Conservation (phyloP, 768 basidiomycete genomes). For the Tricholoma furcatifolium region DNA sequence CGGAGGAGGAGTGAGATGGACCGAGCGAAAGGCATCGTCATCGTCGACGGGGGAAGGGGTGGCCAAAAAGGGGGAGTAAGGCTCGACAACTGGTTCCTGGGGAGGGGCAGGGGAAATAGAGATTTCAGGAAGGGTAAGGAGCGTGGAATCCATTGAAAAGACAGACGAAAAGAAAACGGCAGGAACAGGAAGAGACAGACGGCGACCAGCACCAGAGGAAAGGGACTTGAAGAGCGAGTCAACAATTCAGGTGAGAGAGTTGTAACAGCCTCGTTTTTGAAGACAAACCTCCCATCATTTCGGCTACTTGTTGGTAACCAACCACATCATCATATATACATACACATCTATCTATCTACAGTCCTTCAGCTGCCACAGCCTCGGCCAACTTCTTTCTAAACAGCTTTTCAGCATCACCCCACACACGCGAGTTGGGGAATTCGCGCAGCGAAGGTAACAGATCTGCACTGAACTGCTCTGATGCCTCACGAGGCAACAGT, state of each 20-base stretch:
- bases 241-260: conserved; percentile 9
- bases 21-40: conserved; percentile 57
- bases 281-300: conserved; percentile 7
- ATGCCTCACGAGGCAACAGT: conserved; percentile 91
- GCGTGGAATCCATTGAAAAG: conserved; percentile 38
- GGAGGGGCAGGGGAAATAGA: conserved; percentile 67
- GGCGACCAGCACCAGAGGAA: conserved; percentile 53
- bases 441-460: conserved; percentile 84
- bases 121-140: conserved; percentile 60
- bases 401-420: conserved; percentile 84
- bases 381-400: conserved; percentile 60
- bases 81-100: conserved; percentile 48
- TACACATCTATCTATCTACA: conserved; percentile 11
- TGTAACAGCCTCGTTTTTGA: conserved; percentile 1
- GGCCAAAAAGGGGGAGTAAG: conserved; percentile 61
- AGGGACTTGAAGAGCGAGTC: conserved; percentile 9
- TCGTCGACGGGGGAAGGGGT: conserved; percentile 35
- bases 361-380: conserved; percentile 38
- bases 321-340: neutral
- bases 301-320: conserved; percentile 13
- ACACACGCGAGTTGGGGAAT: conserved; percentile 77
- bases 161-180: conserved; percentile 13
- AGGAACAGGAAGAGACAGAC: conserved; percentile 26
- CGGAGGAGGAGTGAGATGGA: conserved; percentile 57
- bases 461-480: conserved; percentile 92